phyloP scores from a whole-genome alignment of 208 protist species.

The Trypanosoma grayi region DNA sequence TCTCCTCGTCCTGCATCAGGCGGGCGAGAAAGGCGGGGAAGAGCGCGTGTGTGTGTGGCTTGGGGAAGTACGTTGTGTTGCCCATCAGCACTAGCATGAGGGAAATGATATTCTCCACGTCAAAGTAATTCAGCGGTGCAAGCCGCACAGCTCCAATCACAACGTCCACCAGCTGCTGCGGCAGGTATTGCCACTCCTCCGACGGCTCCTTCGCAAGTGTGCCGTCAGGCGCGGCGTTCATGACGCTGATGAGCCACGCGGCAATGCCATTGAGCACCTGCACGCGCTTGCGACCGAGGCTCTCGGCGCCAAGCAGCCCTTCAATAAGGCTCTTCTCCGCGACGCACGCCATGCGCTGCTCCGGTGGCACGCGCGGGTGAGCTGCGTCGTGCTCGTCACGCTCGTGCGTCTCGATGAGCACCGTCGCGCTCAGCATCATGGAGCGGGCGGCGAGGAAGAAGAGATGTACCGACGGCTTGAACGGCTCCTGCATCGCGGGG shows the following conservation, averaged over 20 bases:
- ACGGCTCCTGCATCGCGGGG: slow-evolving; percentile 29
- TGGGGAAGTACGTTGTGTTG: slow-evolving; percentile 87
- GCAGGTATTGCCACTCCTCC: slow-evolving; percentile 72
- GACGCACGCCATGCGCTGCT: slow-evolving; percentile 42
- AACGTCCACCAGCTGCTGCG: slow-evolving; percentile 80
- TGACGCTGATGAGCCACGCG: slow-evolving; percentile 75
- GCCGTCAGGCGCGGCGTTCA: slow-evolving; percentile 48
- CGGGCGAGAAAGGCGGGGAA: slow-evolving; percentile 68
- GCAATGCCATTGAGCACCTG: slow-evolving; percentile 71
- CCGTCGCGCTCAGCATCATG: slow-evolving; percentile 42
- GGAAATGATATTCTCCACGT: slow-evolving; percentile 63
- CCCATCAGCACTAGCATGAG: slow-evolving; percentile 91
- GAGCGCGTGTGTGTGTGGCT: slow-evolving; percentile 87
- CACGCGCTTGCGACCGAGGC: slow-evolving; percentile 47
- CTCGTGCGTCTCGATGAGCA: slow-evolving; percentile 72
- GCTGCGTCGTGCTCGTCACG: slow-evolving; percentile 37
- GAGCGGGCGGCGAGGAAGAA: slow-evolving; percentile 78
- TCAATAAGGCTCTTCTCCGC: slow-evolving; percentile 64
- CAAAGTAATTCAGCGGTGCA: slow-evolving; percentile 48
- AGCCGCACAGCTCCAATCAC: slow-evolving; percentile 68
- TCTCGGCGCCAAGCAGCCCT: slow-evolving; percentile 45
- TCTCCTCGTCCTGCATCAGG: slow-evolving; percentile 50
- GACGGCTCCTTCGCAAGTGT: slow-evolving; percentile 46
- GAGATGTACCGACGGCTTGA: slow-evolving; percentile 69
- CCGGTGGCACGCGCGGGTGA: slow-evolving; percentile 43